A percentile compares a stretch with the other conserved stretches of the same genome.
Conservation (phyloP, 169 alveolate species). For the Plasmodium berghei region DNA sequence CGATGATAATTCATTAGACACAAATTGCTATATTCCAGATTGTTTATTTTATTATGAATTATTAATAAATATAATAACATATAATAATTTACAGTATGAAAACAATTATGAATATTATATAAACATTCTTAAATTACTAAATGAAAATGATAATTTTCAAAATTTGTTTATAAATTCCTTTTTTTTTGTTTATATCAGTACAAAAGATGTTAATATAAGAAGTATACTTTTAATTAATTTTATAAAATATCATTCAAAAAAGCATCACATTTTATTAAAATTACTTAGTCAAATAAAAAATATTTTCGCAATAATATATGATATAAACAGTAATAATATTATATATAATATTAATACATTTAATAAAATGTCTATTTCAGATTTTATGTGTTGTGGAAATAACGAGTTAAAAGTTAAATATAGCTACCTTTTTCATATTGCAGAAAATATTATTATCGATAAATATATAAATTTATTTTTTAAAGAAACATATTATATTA, state of each 20-base stretch:
- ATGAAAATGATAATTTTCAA: constrained; percentile 37
- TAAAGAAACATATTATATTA: constrained; percentile 57
- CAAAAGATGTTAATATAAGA: constrained; percentile 27
- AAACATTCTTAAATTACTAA: constrained; percentile 32
- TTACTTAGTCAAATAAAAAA: constrained; percentile 9
- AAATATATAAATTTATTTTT: constrained; percentile 32
- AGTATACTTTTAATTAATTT: constrained; percentile 34
- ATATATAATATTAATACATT: constrained; percentile 52
- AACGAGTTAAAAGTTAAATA: neutral
- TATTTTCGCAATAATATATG: constrained; percentile 33
- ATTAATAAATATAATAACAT: constrained; percentile 47
- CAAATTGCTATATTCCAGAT: constrained; percentile 18
- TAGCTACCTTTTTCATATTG: constrained; percentile 22
- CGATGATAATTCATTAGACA: constrained; percentile 1
- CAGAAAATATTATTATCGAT: constrained; percentile 45
- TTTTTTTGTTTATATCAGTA: constrained; percentile 58
- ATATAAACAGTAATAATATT: constrained; percentile 9
- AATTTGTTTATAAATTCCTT: constrained; percentile 46
- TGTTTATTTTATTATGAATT: constrained; percentile 50
- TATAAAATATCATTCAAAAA: constrained; percentile 62
- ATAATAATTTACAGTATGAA: constrained; percentile 53
- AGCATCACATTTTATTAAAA: constrained; percentile 21
- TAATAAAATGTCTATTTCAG: neutral
- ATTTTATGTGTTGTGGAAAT: constrained; percentile 11
- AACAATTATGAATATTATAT: constrained; percentile 66